Percentiles rank a stretch among this genome's conserved stretches.
These are phyloP conservation scores for Zasmidium citrigriseum DNA, from an alignment of 2,329 filamentous ascomycete species.

Conservation along the genomic window DNA sequence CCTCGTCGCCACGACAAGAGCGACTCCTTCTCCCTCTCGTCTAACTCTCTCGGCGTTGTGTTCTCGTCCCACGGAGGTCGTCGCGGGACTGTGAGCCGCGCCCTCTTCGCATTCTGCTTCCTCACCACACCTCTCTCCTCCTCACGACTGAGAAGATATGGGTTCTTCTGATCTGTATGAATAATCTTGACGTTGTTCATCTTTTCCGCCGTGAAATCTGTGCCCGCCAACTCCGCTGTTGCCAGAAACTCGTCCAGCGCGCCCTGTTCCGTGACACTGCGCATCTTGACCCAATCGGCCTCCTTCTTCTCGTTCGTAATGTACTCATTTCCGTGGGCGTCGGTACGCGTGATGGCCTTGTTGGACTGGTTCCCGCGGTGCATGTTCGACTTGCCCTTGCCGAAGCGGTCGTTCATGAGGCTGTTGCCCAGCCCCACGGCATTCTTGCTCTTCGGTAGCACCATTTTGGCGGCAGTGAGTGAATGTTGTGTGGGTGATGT, in stretches of 20 bases:
- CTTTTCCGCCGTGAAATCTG: constrained; percentile 98
- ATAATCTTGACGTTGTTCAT: constrained; percentile 99
- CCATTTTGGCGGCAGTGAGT: constrained; percentile 53
- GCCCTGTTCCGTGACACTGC: constrained; percentile 94
- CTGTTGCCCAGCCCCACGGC: constrained; percentile 91
- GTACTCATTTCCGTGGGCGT: constrained; percentile 58
- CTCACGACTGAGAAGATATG: constrained; percentile 80
- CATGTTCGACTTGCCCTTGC: constrained; percentile 83
- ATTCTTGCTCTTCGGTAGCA: constrained; percentile 90
- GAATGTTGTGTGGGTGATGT: constrained; percentile 9
- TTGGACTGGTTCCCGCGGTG: constrained; percentile 78
- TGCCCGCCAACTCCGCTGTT: constrained; percentile 94
- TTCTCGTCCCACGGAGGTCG: constrained; percentile 84
- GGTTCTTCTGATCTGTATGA: constrained; percentile 93
- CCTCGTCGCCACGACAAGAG: constrained; percentile 88
- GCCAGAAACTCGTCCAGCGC: constrained; percentile 95
- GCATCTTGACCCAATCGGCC: constrained; percentile 98
- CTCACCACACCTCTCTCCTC: constrained; percentile 77
- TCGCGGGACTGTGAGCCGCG: constrained; percentile 81
- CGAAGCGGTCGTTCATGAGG: constrained; percentile 98
- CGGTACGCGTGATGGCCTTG: constrained; percentile 42
- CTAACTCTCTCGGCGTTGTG: constrained; percentile 82
- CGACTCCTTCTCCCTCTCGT: constrained; percentile 74
- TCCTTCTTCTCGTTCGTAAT: constrained; percentile 88
- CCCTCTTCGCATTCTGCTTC: constrained; percentile 81